These are phyloP conservation scores for Neocatenulostroma microsporum DNA, from an alignment of 2,329 filamentous ascomycete species.

Conservation along the genomic window DNA sequence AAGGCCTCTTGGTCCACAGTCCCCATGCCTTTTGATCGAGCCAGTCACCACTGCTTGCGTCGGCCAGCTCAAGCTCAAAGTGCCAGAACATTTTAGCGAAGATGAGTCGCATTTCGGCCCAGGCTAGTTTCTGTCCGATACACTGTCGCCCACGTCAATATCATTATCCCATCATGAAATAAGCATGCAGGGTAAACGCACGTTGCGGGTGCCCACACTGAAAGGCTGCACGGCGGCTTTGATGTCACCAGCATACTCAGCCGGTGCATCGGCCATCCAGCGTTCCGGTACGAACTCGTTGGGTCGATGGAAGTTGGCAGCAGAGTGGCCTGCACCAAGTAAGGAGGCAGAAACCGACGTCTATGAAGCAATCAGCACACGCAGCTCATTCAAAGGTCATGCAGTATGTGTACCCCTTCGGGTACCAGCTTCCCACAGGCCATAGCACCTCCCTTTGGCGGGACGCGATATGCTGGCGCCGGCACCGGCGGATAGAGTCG, in stretches of 20 bases:
- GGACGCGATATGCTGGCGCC: not conserved
- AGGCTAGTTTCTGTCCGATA: slow-evolving; percentile 5
- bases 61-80: slow-evolving; percentile 23
- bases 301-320: slow-evolving; percentile 1
- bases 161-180: slow-evolving; percentile 14
- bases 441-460: slow-evolving; percentile 1
- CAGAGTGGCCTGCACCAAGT: not conserved
- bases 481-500: slow-evolving; percentile 31
- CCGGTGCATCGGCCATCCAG: not conserved
- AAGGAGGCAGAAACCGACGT: not conserved
- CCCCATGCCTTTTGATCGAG: slow-evolving; percentile 26
- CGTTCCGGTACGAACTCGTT: slow-evolving; percentile 1
- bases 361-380: not conserved
- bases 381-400: not conserved
- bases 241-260: not conserved
- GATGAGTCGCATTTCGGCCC: not conserved
- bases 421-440: slow-evolving; percentile 1
- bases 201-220: slow-evolving; percentile 6
- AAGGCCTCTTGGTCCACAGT: slow-evolving; percentile 31
- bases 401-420: slow-evolving; percentile 1
- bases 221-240: slow-evolving; percentile 1
- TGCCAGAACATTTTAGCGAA: not conserved
- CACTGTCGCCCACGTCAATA: slow-evolving; percentile 7
- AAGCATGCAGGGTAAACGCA: slow-evolving; percentile 29
- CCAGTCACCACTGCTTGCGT: slow-evolving; percentile 33